phyloP scores from a whole-genome alignment of 1,139 yeast genomes.

The Blastobotrys buckinghamii region DNA sequence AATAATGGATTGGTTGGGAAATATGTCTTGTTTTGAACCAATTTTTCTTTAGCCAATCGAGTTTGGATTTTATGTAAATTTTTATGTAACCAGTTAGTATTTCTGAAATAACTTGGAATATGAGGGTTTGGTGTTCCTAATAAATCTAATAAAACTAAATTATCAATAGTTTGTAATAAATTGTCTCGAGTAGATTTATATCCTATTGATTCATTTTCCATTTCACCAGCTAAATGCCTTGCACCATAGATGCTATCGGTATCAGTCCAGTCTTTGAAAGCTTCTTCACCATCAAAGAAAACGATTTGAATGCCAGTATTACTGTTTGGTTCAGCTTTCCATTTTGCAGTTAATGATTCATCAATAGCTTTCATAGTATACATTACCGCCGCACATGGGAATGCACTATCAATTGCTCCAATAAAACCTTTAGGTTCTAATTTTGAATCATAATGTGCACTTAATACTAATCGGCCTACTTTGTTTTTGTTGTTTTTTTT shows the following conservation, averaged over 20 bases:
- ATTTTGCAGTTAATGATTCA: constrained; percentile 25
- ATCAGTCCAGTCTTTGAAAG: constrained; percentile 44
- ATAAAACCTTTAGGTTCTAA: constrained; percentile 46
- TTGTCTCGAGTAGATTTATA: constrained; percentile 14
- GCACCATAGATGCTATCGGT: constrained; percentile 53
- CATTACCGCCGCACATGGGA: constrained; percentile 47
- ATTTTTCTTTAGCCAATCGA: constrained; percentile 16
- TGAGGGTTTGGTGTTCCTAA: constrained; percentile 38
- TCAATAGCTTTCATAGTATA: constrained; percentile 39
- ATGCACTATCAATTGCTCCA: constrained; percentile 57
- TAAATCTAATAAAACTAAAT: constrained; percentile 45
- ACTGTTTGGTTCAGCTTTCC: constrained; percentile 17
- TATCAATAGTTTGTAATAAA: constrained; percentile 34
- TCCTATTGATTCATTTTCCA: constrained; percentile 27
- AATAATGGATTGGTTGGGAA: constrained; percentile 21
- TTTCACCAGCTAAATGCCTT: constrained; percentile 40
- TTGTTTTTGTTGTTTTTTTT: constrained; percentile 17
- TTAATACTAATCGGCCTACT: constrained; percentile 37
- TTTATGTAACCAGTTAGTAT: constrained; percentile 38
- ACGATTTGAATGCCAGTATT: constrained; percentile 41
- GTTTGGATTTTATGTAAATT: constrained; percentile 30
- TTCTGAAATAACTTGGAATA: constrained; percentile 43
- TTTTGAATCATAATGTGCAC: constrained; percentile 54
- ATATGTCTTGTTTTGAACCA: constrained; percentile 14
- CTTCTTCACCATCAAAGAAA: constrained; percentile 59